Conservation (phyloP, 768 basidiomycete genomes). For the Lactarius tabidus region DNA sequence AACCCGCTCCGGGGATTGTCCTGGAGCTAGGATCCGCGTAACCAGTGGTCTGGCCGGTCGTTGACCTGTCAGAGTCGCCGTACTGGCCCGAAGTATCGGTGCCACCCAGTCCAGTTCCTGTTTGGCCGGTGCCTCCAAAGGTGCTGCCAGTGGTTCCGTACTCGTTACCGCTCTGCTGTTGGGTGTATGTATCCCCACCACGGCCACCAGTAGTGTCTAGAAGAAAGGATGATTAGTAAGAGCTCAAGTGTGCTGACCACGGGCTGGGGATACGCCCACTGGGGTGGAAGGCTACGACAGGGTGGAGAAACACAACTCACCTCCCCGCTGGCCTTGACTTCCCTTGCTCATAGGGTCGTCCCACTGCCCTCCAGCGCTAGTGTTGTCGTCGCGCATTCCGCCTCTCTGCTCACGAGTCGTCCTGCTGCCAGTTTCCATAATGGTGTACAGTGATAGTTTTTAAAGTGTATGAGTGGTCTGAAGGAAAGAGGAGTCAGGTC, state of each 20-base stretch:
- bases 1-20: not conserved
- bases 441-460: not conserved
- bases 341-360: not conserved
- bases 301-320: not conserved
- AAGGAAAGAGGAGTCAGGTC: not conserved
- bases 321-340: constrained; percentile 1
- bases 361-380: not conserved
- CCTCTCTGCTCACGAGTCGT: constrained; percentile 4
- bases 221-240: not conserved
- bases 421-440: constrained; percentile 1
- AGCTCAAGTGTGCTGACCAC: not conserved
- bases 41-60: not conserved
- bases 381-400: not conserved
- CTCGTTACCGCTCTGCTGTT: not conserved
- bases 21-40: not conserved
- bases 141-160: not conserved
- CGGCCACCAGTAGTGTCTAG: not conserved
- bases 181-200: not conserved
- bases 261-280: not conserved
- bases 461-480: not conserved
- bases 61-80: not conserved
- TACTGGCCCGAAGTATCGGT: constrained; percentile 4
- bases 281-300: not conserved
- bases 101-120: not conserved
- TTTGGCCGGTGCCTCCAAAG: not conserved